A percentile compares a stretch with the other conserved stretches of the same genome.
These are phyloP conservation scores for Gracilariopsis chorda DNA, from an alignment of 23 red algal genomes.

Conservation along the genomic window DNA sequence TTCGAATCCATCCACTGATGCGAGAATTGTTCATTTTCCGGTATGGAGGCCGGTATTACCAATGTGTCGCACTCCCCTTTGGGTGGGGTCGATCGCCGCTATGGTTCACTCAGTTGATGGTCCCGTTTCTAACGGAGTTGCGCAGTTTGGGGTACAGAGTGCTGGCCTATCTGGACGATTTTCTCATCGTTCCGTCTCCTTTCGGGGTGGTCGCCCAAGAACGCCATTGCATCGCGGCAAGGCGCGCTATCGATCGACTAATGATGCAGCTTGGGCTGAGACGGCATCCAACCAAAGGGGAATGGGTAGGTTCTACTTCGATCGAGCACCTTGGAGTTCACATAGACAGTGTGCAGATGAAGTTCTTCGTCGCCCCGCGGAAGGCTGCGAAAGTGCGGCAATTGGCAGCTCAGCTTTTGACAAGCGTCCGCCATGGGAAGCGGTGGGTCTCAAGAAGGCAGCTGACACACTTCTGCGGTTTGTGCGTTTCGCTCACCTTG, in stretches of 20 bases:
- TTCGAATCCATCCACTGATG: neutral
- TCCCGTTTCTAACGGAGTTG: neutral
- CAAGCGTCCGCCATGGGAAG: neutral
- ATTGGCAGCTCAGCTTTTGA: neutral
- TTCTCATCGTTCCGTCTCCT: neutral
- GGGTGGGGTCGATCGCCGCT: neutral
- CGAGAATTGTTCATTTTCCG: conserved; percentile 1
- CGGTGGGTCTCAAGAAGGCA: neutral
- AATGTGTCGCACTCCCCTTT: neutral
- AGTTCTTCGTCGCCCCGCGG: neutral
- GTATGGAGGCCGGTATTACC: neutral
- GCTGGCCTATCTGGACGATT: conserved; percentile 4
- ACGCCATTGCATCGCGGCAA: neutral
- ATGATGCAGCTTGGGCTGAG: neutral
- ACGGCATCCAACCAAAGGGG: neutral
- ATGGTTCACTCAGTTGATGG: neutral
- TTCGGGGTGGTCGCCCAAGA: neutral
- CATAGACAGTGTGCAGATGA: neutral
- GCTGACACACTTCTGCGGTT: neutral
- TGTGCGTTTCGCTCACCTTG: neutral
- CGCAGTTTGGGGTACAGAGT: neutral
- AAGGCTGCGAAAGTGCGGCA: neutral
- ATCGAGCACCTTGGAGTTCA: neutral
- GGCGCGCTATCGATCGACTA: neutral
- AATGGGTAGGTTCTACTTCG: neutral